Evolutionary conservation across 2,329 filamentous ascomycete species (phyloP), one percentile per base, ranked within the genome.

Genomic region (Xylariaceae sp.): DNA sequence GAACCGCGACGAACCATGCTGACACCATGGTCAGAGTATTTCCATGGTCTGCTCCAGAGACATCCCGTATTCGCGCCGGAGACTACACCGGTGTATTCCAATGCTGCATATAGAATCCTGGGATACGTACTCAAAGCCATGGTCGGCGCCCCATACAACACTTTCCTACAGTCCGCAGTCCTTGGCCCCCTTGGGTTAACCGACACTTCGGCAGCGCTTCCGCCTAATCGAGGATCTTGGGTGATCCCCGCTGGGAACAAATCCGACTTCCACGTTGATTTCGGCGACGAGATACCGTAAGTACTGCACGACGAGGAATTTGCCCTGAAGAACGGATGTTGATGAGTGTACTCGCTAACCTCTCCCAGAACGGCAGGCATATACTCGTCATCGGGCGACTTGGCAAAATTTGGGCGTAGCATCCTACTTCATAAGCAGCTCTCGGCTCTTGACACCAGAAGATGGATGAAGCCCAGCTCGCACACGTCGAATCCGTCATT

Each of bases 361-460:
- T 45, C 6, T 8, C 26, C 26, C 8, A 55, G 51, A 22, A 49
- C 44, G 3, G 34, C 26, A 34, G 49, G 53, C 13, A 44, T 57
- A 37, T 55, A 55, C 34, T 53, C 55, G 21, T 55, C 49, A 7
- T 39, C 41, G 10, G 37, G 49, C 18, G 19, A 55, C 8, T 26
- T 37, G 5, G 52, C 46, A 1, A 47, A 29, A 16, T 29, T 55
- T 3, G 46, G 52, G 2, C 49, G 47, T 13, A 45, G 32, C 26
- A 55, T 57, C 18, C n/a, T 57, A n/a, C 36, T 49, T 5, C 39
- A 53, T 21, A 45, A 48, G 30, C 53, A 55, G 29, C 53, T 55
- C 30, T 55, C 52, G 15, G 46, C 41, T 5, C 6, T 50, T 18
- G 47, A 52, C n/a, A 50, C 52, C 9, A 30, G 42, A 26, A 49